phyloP scores from a whole-genome alignment of 2,329 filamentous ascomycete species.

The Torrubiellomyces zombiae region DNA sequence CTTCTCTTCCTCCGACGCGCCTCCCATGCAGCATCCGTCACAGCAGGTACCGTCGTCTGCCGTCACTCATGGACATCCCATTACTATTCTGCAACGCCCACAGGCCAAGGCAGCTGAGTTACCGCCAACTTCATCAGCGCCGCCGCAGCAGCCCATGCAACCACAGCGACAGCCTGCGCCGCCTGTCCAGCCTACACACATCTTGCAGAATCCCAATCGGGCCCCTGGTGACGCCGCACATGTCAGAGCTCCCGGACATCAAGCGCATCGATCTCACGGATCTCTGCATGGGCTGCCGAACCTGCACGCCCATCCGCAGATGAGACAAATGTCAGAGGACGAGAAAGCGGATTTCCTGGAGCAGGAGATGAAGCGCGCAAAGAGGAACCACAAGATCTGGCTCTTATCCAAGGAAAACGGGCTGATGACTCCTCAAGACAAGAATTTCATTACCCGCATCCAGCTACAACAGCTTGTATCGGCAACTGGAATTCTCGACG shows the following conservation, averaged over 20 bases:
- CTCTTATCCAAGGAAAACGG: slow-evolving; percentile 86
- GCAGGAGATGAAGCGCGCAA: slow-evolving; percentile 86
- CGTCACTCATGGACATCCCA: slow-evolving; percentile 27
- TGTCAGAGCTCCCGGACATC: slow-evolving; percentile 18
- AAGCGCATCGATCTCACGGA: slow-evolving; percentile 31
- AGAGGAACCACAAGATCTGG: slow-evolving; percentile 97
- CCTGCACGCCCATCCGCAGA: slow-evolving; percentile 17
- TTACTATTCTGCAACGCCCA: slow-evolving; percentile 39
- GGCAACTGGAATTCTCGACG: slow-evolving; percentile 73
- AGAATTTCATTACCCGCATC: slow-evolving; percentile 97
- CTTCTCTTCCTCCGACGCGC: slow-evolving; percentile 15
- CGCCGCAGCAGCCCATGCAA: slow-evolving; percentile 9
- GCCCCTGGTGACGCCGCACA: slow-evolving; percentile 30
- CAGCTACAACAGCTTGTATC: slow-evolving; percentile 92
- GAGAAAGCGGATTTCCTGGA: slow-evolving; percentile 71
- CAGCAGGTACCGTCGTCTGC: slow-evolving; percentile 17
- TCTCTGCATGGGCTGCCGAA: slow-evolving; percentile 23
- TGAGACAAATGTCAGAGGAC: slow-evolving; percentile 64
- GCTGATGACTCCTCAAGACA: slow-evolving; percentile 96
- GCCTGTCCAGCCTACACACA: slow-evolving; percentile 50
- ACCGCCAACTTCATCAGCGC: slow-evolving; percentile 9
- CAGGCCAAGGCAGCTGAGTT: slow-evolving; percentile 21
- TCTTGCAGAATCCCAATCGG: slow-evolving; percentile 64
- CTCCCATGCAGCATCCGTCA: slow-evolving; percentile 10
- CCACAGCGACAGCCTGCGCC: slow-evolving; percentile 17